A percentile compares a stretch with the other conserved stretches of the same genome.
Evolutionary conservation across 495 filamentous ascomycete species (phyloP).

Genomic region (Echria macrotheca): DNA sequence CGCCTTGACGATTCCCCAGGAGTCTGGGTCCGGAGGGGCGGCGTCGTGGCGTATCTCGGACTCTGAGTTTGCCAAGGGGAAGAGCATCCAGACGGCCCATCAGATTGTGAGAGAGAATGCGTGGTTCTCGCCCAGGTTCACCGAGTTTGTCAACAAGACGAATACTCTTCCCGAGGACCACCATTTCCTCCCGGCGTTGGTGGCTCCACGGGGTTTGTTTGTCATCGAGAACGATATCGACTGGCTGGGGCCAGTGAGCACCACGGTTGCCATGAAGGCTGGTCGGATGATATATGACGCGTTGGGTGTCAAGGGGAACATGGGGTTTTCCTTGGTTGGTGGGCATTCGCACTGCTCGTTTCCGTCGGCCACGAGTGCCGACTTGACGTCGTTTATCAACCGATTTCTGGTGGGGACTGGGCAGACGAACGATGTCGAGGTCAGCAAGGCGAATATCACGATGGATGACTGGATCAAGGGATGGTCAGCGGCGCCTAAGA

Average conservation of each 20-base stretch:
- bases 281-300: conserved; percentile 48
- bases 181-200: conserved; percentile 45
- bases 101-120: conserved; percentile 49
- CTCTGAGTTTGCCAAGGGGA: conserved; percentile 36
- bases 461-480: background rate
- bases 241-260: conserved; percentile 48
- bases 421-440: background rate
- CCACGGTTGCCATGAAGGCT: conserved; percentile 52
- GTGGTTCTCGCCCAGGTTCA: conserved; percentile 45
- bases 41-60: conserved; percentile 53
- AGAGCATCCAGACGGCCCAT: conserved; percentile 50
- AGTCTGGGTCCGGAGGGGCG: conserved; percentile 48
- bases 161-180: conserved; percentile 44
- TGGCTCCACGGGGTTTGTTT: conserved; percentile 43
- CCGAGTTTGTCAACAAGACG: conserved; percentile 32
- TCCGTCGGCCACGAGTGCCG: conserved; percentile 36
- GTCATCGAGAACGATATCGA: conserved; percentile 52
- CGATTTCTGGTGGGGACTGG: conserved; percentile 31
- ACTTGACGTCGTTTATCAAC: conserved; percentile 48
- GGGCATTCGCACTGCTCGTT: conserved; percentile 53
- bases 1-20: conserved; percentile 50
- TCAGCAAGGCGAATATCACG: background rate
- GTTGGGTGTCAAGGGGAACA: conserved; percentile 43
- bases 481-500: conserved; percentile 5
- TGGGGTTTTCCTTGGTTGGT: conserved; percentile 51